phyloP scores from a whole-genome alignment of 495 filamentous ascomycete species.

The Talaromyces borbonicus region DNA sequence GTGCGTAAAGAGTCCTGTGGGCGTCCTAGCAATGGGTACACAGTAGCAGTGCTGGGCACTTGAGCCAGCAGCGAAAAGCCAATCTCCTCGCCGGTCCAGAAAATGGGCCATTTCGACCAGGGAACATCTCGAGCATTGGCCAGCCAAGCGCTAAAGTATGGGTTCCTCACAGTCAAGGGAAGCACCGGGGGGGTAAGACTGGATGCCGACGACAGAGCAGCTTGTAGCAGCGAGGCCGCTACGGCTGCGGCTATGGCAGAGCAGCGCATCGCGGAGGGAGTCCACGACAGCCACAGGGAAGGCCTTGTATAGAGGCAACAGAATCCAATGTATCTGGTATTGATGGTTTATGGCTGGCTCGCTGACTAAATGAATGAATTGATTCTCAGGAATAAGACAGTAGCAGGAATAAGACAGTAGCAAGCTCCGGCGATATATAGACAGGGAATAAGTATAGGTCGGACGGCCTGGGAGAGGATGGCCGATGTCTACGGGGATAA shows the following conservation, averaged over 20 bases:
- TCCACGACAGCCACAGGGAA: no score
- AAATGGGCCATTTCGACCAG: constrained; percentile 94
- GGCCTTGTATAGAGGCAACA: neutral
- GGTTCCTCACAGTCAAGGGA: constrained; percentile 81
- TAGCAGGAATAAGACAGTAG: no score
- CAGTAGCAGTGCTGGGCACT: constrained; percentile 54
- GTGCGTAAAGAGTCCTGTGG: constrained; percentile 67
- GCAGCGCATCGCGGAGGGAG: constrained; percentile 28
- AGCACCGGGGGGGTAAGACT: constrained; percentile 66
- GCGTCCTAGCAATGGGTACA: constrained; percentile 83
- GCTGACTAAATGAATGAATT: no score
- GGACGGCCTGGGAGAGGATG: no score
- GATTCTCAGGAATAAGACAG: no score
- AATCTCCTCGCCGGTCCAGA: constrained; percentile 80
- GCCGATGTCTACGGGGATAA: no score
- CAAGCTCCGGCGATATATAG: neutral
- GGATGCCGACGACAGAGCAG: constrained; percentile 31
- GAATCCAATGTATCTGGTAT: neutral
- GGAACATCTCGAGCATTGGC: constrained; percentile 66
- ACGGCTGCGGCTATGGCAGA: constrained; percentile 25
- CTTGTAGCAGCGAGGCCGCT: constrained; percentile 25
- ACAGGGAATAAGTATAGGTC: no score
- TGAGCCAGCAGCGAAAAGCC: constrained; percentile 75
- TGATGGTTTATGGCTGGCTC: neutral
- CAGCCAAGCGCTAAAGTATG: constrained; percentile 87